Percentiles rank a stretch among this genome's conserved stretches.
phyloP scores from a whole-genome alignment of 2,329 filamentous ascomycete species.

The Apiospora saccharicola region DNA sequence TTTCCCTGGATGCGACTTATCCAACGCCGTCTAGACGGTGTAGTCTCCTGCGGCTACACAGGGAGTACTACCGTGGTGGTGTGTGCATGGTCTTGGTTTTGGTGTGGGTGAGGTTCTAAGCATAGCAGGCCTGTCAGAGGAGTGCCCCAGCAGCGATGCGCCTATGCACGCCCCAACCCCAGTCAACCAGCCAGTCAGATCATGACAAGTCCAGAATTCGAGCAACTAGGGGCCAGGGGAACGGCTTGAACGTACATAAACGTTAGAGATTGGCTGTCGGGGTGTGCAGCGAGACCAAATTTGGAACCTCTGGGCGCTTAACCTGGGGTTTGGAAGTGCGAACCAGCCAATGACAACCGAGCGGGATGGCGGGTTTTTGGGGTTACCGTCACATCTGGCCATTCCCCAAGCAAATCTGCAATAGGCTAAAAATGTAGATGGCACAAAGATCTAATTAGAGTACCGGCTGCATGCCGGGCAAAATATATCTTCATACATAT shows the following conservation, averaged over 20 bases:
- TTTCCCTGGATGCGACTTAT: neutral
- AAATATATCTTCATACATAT: neutral
- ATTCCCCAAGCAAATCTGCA: neutral
- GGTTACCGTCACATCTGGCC: constrained; percentile 11
- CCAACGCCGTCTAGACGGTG: neutral
- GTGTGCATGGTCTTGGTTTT: neutral
- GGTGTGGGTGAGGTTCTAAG: constrained; percentile 23
- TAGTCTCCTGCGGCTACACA: neutral
- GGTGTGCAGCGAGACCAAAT: constrained; percentile 2
- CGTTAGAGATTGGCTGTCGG: constrained; percentile 28
- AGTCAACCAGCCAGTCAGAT: constrained; percentile 23
- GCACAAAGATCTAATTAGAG: neutral
- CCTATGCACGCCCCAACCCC: constrained; percentile 27
- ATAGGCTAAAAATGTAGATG: neutral
- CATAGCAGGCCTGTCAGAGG: constrained; percentile 25
- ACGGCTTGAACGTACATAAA: constrained; percentile 16
- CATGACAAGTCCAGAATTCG: constrained; percentile 36
- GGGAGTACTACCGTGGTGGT: neutral
- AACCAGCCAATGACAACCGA: neutral
- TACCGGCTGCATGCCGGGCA: constrained; percentile 1
- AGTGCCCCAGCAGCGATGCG: constrained; percentile 26
- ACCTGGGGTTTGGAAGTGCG: neutral
- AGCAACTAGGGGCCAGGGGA: constrained; percentile 7
- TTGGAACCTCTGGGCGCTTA: constrained; percentile 23
- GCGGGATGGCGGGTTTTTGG: neutral